phyloP scores from a whole-genome alignment of 192 early-diverging fungal species.

The Haplosporangium gracile region DNA sequence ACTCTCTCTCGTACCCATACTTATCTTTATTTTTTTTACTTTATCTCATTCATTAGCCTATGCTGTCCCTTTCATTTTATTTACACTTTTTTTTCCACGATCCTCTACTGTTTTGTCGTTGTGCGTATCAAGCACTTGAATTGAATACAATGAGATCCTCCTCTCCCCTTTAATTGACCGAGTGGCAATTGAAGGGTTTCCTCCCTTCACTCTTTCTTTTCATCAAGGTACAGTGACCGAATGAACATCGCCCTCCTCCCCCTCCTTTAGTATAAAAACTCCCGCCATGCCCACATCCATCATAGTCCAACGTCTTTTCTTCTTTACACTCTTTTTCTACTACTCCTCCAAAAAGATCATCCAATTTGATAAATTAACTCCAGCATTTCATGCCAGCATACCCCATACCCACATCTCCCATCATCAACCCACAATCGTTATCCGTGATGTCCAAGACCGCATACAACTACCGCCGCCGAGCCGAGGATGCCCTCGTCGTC shows the following conservation, averaged over 20 bases:
- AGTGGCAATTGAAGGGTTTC: neutral
- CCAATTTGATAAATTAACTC: neutral
- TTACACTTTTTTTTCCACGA: neutral
- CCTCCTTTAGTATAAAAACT: slow-evolving; percentile 1
- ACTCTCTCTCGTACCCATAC: neutral
- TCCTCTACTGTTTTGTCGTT: neutral
- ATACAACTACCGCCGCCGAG: neutral
- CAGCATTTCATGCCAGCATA: neutral
- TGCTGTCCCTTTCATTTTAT: neutral
- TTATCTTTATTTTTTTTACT: neutral
- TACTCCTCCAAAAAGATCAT: neutral
- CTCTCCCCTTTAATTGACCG: neutral
- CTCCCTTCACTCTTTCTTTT: neutral
- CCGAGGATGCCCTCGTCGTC: neutral
- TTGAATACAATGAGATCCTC: neutral
- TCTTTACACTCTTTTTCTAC: neutral
- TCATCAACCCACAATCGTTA: neutral
- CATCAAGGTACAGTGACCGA: neutral
- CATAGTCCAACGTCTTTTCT: neutral
- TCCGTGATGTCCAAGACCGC: slow-evolving; percentile 8
- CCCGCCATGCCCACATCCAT: neutral
- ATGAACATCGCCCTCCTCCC: neutral
- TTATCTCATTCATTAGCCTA: neutral
- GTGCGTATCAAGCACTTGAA: neutral
- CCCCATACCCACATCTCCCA: neutral